Evolutionary conservation across 352 stramenopile genomes (phyloP).

Genomic region (Globisporangium megalacanthum): DNA sequence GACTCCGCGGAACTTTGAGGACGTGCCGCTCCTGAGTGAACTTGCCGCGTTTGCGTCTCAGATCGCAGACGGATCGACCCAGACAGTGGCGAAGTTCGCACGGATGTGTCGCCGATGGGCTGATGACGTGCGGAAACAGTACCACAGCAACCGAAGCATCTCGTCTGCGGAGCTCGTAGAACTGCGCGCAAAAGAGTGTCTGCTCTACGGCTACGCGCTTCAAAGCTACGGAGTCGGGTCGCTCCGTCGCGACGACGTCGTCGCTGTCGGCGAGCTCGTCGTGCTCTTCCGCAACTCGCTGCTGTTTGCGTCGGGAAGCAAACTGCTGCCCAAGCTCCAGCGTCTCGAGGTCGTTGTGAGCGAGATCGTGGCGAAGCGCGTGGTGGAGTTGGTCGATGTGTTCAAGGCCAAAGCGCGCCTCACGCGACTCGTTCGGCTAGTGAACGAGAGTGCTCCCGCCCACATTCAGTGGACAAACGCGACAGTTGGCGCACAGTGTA

Average conservation of each 20-base stretch:
- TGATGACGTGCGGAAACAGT: conserved; percentile 1
- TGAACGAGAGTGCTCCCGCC: conserved; percentile 16
- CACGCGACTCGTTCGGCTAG: conserved; percentile 21
- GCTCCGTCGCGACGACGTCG: not conserved
- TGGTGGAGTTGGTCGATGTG: conserved; percentile 10
- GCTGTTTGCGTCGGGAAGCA: conserved; percentile 6
- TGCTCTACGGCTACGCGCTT: conserved; percentile 42
- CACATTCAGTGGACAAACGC: conserved; percentile 20
- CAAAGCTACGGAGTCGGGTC: conserved; percentile 19
- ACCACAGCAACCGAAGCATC: conserved; percentile 3
- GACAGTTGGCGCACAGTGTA: conserved; percentile 2
- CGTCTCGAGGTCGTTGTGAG: conserved; percentile 10
- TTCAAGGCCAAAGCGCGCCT: conserved; percentile 7
- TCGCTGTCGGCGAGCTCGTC: conserved; percentile 37
- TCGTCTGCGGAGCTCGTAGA: conserved; percentile 7
- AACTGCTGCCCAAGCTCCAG: not conserved
- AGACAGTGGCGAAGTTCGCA: not conserved
- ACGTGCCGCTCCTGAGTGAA: conserved; percentile 7
- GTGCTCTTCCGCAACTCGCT: conserved; percentile 37
- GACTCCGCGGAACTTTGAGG: conserved; percentile 8
- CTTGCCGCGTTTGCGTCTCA: conserved; percentile 6
- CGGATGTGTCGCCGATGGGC: conserved; percentile 10
- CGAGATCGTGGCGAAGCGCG: conserved; percentile 29
- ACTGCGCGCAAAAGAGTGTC: conserved; percentile 23
- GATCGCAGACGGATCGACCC: not conserved